A percentile compares a stretch with the other conserved stretches of the same genome.
phyloP scores from a whole-genome alignment of 2,329 filamentous ascomycete species.

The Ophiostoma australiae region DNA sequence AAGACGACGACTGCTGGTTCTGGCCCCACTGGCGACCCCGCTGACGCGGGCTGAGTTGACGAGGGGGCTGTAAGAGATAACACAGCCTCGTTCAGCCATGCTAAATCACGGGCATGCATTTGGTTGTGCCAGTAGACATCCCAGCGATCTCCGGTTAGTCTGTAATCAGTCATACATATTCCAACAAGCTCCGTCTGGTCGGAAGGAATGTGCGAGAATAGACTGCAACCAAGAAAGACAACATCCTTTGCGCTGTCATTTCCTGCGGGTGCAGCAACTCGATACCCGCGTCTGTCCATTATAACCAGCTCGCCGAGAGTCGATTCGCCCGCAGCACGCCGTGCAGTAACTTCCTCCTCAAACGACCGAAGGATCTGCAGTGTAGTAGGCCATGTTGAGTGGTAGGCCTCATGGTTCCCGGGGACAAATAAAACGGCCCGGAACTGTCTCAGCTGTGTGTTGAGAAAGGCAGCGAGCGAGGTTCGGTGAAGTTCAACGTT shows the following conservation, averaged over 20 bases:
- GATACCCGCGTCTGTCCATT: not conserved
- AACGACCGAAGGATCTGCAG: not conserved
- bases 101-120: not conserved
- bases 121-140: not conserved
- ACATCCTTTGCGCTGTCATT: not conserved
- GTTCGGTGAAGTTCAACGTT: not conserved
- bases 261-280: not conserved
- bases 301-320: not conserved
- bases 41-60: not conserved
- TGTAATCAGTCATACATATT: not conserved
- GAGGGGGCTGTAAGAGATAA: not conserved
- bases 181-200: not conserved
- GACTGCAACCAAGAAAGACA: not conserved
- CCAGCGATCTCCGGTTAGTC: not conserved
- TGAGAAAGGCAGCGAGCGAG: not conserved
- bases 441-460: not conserved
- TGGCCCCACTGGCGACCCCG: not conserved
- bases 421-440: not conserved
- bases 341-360: not conserved
- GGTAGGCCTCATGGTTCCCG: not conserved
- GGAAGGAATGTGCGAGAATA: not conserved
- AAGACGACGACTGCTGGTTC: not conserved
- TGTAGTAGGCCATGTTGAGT: not conserved
- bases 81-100: not conserved
- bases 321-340: not conserved